Conservation (phyloP, 495 filamentous ascomycete species). For the Trichoderma orchidacearum region DNA sequence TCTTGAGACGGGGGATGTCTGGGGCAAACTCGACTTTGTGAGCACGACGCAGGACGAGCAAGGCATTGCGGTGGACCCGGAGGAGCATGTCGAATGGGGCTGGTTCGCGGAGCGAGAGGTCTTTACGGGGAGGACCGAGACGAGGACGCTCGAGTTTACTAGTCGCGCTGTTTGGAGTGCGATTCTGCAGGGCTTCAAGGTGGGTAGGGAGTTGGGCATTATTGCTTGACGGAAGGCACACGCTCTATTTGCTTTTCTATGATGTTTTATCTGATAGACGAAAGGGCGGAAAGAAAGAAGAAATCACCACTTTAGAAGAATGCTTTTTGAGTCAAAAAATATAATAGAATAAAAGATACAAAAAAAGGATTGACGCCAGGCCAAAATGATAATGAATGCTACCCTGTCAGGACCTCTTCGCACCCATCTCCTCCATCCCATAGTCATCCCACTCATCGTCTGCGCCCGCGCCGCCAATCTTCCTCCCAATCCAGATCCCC, state of each 20-base stretch:
- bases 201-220: constrained; percentile 7
- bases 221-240: background rate
- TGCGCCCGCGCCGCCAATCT: constrained; percentile 31
- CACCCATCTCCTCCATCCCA: constrained; percentile 55
- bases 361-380: background rate
- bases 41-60: constrained; percentile 7
- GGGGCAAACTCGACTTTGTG: constrained; percentile 14
- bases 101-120: constrained; percentile 16
- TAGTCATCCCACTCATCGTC: constrained; percentile 51
- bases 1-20: background rate
- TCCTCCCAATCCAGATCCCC: constrained; percentile 56
- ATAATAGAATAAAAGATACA: background rate
- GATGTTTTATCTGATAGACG: background rate
- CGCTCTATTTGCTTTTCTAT: background rate
- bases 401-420: constrained; percentile 39
- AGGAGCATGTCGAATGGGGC: constrained; percentile 12
- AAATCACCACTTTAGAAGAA: too few relatives aligned
- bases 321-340: background rate
- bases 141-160: constrained; percentile 15
- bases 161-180: constrained; percentile 7
- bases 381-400: background rate
- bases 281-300: too few relatives aligned
- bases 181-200: constrained; percentile 14
- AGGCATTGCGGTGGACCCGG: constrained; percentile 7
- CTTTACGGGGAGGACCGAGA: constrained; percentile 4